phyloP scores from a whole-genome alignment of 2,329 filamentous ascomycete species.

The Arthroderma uncinatum region DNA sequence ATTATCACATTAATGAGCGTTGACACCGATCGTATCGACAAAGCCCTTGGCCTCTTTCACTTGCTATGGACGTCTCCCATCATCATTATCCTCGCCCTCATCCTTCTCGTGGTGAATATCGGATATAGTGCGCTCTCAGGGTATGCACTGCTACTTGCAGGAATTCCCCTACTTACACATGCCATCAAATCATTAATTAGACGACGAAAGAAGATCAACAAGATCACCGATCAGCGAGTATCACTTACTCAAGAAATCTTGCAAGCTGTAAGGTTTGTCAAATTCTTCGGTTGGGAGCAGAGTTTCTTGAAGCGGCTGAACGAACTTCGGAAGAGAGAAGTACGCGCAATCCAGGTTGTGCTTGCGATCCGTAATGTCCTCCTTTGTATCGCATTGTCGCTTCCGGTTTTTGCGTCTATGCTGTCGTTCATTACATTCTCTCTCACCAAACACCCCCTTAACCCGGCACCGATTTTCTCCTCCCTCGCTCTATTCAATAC shows the following conservation, averaged over 20 bases:
- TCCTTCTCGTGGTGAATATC: conserved; percentile 73
- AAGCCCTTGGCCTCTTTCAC: conserved; percentile 80
- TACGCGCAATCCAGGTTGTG: conserved; percentile 71
- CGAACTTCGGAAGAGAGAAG: conserved; percentile 63
- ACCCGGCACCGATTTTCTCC: conserved; percentile 75
- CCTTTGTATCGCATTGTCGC: conserved; percentile 66
- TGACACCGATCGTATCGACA: conserved; percentile 85
- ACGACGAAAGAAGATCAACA: conserved; percentile 73
- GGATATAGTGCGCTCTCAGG: conserved; percentile 83
- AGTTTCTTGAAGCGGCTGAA: conserved; percentile 69
- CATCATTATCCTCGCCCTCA: conserved; percentile 63
- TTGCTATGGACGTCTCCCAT: conserved; percentile 81
- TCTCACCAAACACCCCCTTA: conserved; percentile 53
- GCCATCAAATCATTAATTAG: conserved; percentile 67
- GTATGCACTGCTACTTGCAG: conserved; percentile 68
- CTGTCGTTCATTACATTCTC: conserved; percentile 75
- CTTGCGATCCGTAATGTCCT: conserved; percentile 76
- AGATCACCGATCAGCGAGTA: conserved; percentile 84
- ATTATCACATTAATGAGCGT: conserved; percentile 92
- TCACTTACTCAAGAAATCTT: conserved; percentile 86
- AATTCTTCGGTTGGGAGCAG: conserved; percentile 91
- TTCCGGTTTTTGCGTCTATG: conserved; percentile 93
- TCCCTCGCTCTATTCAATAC: conserved; percentile 90
- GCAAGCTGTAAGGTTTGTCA: conserved; percentile 85
- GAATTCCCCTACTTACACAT: conserved; percentile 63